Base-by-base conservation (phyloP, 345 rosid species). In the Microcos paniculata region DNA sequence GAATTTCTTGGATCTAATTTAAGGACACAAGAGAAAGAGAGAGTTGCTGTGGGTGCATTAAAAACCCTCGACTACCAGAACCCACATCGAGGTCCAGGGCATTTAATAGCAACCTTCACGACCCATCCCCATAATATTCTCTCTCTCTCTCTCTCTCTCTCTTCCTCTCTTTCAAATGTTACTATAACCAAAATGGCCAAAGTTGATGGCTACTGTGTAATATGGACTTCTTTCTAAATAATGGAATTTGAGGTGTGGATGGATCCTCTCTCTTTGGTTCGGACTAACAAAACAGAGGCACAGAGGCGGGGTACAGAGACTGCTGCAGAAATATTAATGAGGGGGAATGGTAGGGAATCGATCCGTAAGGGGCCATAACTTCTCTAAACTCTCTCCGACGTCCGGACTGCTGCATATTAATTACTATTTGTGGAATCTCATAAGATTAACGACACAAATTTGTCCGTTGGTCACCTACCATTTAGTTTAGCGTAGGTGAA, bases 61-160 rank as follows among this genome's bases (percentile, higher is more conserved):
- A 84, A 79, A 77, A 65, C 75, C 45, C 68, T 69, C 55, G 77
- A 59, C 81, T 67, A 72, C 78, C 82, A 77, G 77, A 48, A 78
- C 56, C 72, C 71, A 51, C 61, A 74, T 51, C 75, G 28, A 79
- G 84, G 79, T 72, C 63, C 77, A 76, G 46, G 52, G 78, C 84
- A 84, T 84, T 84, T 58, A 84, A 79, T 84, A 38, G 19, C 53
- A 35, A 61, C 73, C 30, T 26, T 46, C 74, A 38, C 67, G 40
- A 80, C 79, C 79, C 72, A 53, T 57, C 78, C 53, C 80, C 74
- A 57, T 62, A 75, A 35, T 75, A 26, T 71, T 74, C 70, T 57
- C 40, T 65, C 42, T 38, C 51, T 63, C n/a, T 56, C 56, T 48
- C 52, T 46, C 73, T 40, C 45, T 63, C 42, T 62, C 56, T 52